Evolutionary conservation across 106 monocot species (phyloP), one percentile per base, ranked within the genome.

Genomic region (Platanthera zijinensis): DNA sequence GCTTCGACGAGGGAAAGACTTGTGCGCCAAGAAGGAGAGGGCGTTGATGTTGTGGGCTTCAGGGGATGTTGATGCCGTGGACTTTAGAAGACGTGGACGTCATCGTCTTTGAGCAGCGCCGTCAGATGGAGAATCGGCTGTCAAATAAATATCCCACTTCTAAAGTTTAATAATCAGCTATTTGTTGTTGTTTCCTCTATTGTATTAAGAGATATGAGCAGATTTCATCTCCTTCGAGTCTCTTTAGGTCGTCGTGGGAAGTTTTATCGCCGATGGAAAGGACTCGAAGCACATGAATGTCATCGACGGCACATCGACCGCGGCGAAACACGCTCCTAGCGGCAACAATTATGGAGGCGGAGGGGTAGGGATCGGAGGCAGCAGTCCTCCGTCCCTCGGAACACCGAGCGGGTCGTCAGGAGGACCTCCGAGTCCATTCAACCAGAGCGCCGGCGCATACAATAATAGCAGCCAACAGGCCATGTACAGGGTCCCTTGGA

Each of bases 211-310:
- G 22, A 25, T 22, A 21, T 62, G 21, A 62, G 8, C 18, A 62
- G 5, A 62, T 8, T 62, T 18, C 18, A 62, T 62, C 62, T 21
- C 62, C 15, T 62, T 69, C 0, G 69, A 69, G 0, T 71, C 49
- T 18, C 18, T 72, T 50, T 89, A 94, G 94, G 87, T 94, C 7
- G 89, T 94, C 10, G 87, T 94, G 39, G 94, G 91, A 11, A 89
- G 91, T 69, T 94, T 94, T 75, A 78, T 84, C 5, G 82, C 83
- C 1, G 87, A 94, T 32, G 87, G 73, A n/a, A 83, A 75, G 19
- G 86, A 90, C 74, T 32, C 76, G 15, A 94, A 86, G 69, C 57
- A 50, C 13, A 52, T 22, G 10, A 68, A 54, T 63, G 64, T 71
- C 54, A 50, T 74, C 13, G 87, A 89, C 45, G 78, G 78, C 13